Evolutionary conservation across 257 asterid species (phyloP), one percentile per base, ranked within the genome.

Genomic region (Gynochthodes officinalis): DNA sequence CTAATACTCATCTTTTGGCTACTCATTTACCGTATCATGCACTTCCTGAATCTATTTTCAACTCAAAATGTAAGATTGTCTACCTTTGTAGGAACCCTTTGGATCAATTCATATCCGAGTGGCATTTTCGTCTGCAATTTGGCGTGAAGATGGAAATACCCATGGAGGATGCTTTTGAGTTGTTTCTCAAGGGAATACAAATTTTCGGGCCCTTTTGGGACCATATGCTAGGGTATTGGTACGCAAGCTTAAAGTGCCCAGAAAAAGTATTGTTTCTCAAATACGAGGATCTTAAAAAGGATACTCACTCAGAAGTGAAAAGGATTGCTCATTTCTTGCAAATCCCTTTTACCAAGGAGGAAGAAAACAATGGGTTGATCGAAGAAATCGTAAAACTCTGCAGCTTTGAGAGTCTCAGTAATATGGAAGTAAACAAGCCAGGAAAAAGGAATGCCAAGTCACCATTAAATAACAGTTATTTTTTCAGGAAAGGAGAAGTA

Each of bases 401-500:
- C 40, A 58, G 75, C 18, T 61, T 72, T 35, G 50, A 72, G 37
- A 61, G 40, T 18, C 55, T 72, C 1, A 44, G 50, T 28, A 61
- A 44, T 33, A 14, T 72, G 70, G 76, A 72, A 32, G 54, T 21
- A 8, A 70, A 73, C 71, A 64, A 49, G 42, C 27, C 21, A 2
- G 71, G 71, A 7, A 16, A 16, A 18, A 1, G 18, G n/a, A 2
- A 8, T 15, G 15, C 64, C 1, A 25, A 13, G 14, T 7, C 28
- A 15, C 46, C 2, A n/a, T 0, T 69, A 14, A 52, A 15, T 18
- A 46, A 60, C 18, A 61, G 9, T 3, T 19, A 23, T 4, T 59
- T 15, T 61, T 72, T 72, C 62, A 46, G 76, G 28, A 62, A 27
- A 72, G 76, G 76, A 2, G 70, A 72, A 50, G 69, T 61, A 10